Evolutionary conservation across 2,329 filamentous ascomycete species (phyloP).

Genomic region (Lecanicillium sp.): DNA sequence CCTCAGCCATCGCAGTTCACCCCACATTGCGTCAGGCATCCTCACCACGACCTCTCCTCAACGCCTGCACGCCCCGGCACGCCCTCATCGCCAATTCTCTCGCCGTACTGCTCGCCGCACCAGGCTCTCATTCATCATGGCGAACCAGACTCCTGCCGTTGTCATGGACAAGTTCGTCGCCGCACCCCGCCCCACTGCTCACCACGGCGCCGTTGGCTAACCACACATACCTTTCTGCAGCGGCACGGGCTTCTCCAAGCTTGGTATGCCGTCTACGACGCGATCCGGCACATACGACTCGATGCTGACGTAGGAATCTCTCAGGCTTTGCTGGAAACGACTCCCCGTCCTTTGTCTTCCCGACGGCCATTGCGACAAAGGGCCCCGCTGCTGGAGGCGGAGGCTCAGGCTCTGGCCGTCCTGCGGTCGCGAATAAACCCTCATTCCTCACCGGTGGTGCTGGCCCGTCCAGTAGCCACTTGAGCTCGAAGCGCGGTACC

Average conservation of each 20-base stretch:
- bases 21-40: conserved; percentile 13
- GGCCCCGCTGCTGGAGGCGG: conserved; percentile 63
- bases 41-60: conserved; percentile 7
- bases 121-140: conserved; percentile 54
- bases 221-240: conserved; percentile 47
- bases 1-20: conserved; percentile 11
- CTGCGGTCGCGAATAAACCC: conserved; percentile 88
- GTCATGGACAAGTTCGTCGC: conserved; percentile 99
- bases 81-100: conserved; percentile 9
- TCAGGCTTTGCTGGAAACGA: conserved; percentile 97
- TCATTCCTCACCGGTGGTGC: conserved; percentile 90
- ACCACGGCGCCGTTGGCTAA: conserved; percentile 21
- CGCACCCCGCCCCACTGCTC: conserved; percentile 22
- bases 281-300: background rate
- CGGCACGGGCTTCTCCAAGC: conserved; percentile 98
- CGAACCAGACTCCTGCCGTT: conserved; percentile 98
- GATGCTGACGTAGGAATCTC: background rate
- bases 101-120: conserved; percentile 10
- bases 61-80: background rate
- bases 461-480: conserved; percentile 65
- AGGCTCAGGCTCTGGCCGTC: conserved; percentile 79
- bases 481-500: conserved; percentile 88
- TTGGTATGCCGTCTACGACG: conserved; percentile 57
- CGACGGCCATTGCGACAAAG: conserved; percentile 96
- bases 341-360: conserved; percentile 98